Evolutionary conservation across 768 basidiomycete genomes (phyloP).

Genomic region (Leccinum arenicola): DNA sequence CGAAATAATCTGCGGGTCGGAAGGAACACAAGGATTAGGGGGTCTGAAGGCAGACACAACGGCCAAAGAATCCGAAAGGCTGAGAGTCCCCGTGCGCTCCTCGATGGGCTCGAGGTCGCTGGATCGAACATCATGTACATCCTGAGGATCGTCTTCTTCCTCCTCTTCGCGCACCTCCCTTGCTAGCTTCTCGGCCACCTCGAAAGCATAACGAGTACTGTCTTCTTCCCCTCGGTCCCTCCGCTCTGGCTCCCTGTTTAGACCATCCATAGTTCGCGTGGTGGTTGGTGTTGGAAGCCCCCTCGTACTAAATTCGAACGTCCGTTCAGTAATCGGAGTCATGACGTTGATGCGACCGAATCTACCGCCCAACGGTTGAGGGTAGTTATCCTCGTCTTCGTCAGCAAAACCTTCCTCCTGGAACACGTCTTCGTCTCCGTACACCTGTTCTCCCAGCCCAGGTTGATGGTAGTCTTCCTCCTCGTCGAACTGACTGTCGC

Average conservation of each 20-base stretch:
- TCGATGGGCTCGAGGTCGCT: constrained; percentile 38
- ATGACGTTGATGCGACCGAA: constrained; percentile 87
- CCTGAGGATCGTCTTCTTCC: constrained; percentile 8
- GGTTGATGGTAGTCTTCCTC: constrained; percentile 25
- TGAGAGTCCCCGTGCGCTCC: constrained; percentile 62
- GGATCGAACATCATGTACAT: constrained; percentile 9
- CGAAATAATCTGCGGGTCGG: constrained; percentile 61
- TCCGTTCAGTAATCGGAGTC: constrained; percentile 97
- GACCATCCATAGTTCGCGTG: constrained; percentile 45
- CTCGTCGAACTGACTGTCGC: constrained; percentile 33
- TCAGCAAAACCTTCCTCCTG: constrained; percentile 29
- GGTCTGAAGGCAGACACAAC: constrained; percentile 65
- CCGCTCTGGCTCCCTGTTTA: constrained; percentile 15
- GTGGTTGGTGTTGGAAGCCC: constrained; percentile 37
- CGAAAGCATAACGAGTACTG: constrained; percentile 41
- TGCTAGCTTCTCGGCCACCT: constrained; percentile 57
- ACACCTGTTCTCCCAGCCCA: constrained; percentile 8
- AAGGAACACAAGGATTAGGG: constrained; percentile 87
- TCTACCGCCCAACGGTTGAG: constrained; percentile 62
- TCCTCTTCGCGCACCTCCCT: constrained; percentile 39
- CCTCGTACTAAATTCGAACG: constrained; percentile 77
- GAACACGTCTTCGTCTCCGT: constrained; percentile 26
- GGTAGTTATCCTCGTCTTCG: constrained; percentile 31
- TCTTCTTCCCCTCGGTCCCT: constrained; percentile 30
- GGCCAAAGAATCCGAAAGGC: constrained; percentile 61